Evolutionary conservation across 139 green algal genomes (phyloP), one percentile per base, ranked within the genome.

Genomic region (Tetraselmis striata): DNA sequence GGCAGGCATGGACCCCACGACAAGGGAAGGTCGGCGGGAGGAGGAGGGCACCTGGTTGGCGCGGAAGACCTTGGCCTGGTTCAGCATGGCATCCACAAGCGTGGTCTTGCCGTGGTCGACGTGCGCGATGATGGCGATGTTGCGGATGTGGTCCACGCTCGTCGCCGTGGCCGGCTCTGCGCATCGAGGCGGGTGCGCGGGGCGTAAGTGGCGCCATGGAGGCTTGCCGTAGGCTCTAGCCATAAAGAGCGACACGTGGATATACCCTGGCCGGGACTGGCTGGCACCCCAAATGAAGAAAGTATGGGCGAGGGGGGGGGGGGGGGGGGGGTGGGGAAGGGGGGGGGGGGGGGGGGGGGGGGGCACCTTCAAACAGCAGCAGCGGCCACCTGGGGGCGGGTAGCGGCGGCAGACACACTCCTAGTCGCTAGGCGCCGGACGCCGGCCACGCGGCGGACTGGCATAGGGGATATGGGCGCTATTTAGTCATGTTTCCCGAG

Each of bases 81-180:
- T 87, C 2, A 98, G 89, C 95, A 98, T 98, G 45, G 93, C 87
- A 77, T 98, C 95, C 31, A 98, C 94, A 32, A 97, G 87, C 67
- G 88, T 97, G 28, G 88, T 96, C 88, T 94, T 94, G 74, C 92
- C 93, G 81, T 97, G 93, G 84, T 98, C 94, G 74, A 97, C 92
- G 58, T 87, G 84, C 27, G 88, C 85, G 85, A 94, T 93, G 79
- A 93, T 94, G 78, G 90, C 91, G 30, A 93, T 89, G 78, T 93
- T 92, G 28, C 89, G 58, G 59, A 92, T 86, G 86, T 88, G 82
- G 45, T 78, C 82, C 0, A 88, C 86, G 23, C 75, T 29, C 75
- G 23, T 2, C 26, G 74, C 5, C 18, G 74, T 2, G 74, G 22
- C 23, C 18, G 74, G n/a, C n/a, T n/a, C n/a, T n/a, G n/a, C n/a